Percentiles rank a stretch among this genome's conserved stretches.
phyloP scores from a whole-genome alignment of 441 rosid genomes.

The Theobroma grandiflorum region DNA sequence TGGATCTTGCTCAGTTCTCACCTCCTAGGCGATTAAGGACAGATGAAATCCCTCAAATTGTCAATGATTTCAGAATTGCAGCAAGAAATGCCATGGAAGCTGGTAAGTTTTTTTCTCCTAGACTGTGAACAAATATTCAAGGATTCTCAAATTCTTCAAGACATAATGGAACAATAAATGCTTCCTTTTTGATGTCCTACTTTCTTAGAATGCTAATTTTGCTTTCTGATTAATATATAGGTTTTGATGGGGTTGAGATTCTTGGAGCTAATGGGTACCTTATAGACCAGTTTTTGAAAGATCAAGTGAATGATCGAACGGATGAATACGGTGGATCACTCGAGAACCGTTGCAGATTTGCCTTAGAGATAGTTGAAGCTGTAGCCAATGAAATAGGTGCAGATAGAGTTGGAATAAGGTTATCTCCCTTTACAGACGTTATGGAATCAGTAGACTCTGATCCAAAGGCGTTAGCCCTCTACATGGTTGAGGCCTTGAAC shows the following conservation, averaged over 20 bases:
- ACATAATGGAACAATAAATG: too few relatives aligned
- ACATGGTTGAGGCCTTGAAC: slow-evolving; percentile 53
- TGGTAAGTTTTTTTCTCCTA: background rate
- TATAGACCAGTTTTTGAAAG: background rate
- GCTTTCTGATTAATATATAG: background rate
- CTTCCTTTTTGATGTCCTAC: background rate
- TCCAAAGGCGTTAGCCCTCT: slow-evolving; percentile 45
- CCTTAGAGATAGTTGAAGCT: slow-evolving; percentile 35
- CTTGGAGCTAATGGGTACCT: slow-evolving; percentile 26
- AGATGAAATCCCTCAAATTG: slow-evolving; percentile 26
- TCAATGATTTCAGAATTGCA: slow-evolving; percentile 34
- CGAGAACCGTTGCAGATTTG: slow-evolving; percentile 37
- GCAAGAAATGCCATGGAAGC: slow-evolving; percentile 40
- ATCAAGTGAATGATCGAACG: slow-evolving; percentile 22
- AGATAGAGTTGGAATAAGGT: slow-evolving; percentile 38
- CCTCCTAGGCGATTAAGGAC: background rate
- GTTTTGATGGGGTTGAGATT: slow-evolving; percentile 39
- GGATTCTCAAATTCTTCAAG: too few relatives aligned
- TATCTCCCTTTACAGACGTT: slow-evolving; percentile 32
- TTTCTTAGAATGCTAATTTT: background rate
- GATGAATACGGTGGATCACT: slow-evolving; percentile 37
- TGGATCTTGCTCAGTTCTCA: background rate
- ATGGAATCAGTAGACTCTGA: slow-evolving; percentile 48
- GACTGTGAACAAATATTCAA: background rate
- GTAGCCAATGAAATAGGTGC: slow-evolving; percentile 33